These are phyloP conservation scores for Jaapia argillacea DNA, from an alignment of 768 basidiomycete genomes.

Conservation along the genomic window DNA sequence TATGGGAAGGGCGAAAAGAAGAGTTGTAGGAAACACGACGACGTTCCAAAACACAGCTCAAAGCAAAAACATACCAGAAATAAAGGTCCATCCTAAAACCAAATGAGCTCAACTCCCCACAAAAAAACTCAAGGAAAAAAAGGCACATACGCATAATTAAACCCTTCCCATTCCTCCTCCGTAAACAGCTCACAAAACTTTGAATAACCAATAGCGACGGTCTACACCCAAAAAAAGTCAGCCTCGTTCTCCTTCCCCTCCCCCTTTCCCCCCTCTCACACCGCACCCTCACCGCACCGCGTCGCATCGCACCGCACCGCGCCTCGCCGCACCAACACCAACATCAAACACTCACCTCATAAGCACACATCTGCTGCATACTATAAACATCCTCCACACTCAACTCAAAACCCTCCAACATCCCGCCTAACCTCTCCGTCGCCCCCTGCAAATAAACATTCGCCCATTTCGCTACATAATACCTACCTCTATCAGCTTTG, in stretches of 20 bases:
- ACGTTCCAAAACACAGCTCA: neutral
- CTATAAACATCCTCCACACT: conserved; percentile 60
- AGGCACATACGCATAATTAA: conserved; percentile 65
- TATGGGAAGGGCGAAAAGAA: neutral
- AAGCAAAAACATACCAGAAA: conserved; percentile 37
- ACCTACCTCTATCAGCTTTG: conserved; percentile 47
- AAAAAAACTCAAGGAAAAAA: neutral
- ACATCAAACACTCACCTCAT: conserved; percentile 43
- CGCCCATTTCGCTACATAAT: conserved; percentile 59
- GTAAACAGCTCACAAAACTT: conserved; percentile 89
- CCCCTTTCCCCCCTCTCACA: too few relatives aligned
- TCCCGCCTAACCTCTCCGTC: conserved; percentile 41
- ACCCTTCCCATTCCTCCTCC: conserved; percentile 88
- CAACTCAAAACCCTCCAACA: conserved; percentile 53
- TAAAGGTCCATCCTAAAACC: conserved; percentile 45
- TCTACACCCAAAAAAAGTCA: conserved; percentile 29
- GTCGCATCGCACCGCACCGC: too few relatives aligned
- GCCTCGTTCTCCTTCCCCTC: neutral
- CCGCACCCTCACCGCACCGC: too few relatives aligned
- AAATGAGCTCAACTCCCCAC: neutral
- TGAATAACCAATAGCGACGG: conserved; percentile 86
- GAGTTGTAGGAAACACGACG: neutral
- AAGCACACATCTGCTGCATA: conserved; percentile 79
- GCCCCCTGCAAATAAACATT: conserved; percentile 64
- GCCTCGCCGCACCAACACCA: too few relatives aligned